Conservation (phyloP, 345 rosid species). For the Gossypium turneri region DNA sequence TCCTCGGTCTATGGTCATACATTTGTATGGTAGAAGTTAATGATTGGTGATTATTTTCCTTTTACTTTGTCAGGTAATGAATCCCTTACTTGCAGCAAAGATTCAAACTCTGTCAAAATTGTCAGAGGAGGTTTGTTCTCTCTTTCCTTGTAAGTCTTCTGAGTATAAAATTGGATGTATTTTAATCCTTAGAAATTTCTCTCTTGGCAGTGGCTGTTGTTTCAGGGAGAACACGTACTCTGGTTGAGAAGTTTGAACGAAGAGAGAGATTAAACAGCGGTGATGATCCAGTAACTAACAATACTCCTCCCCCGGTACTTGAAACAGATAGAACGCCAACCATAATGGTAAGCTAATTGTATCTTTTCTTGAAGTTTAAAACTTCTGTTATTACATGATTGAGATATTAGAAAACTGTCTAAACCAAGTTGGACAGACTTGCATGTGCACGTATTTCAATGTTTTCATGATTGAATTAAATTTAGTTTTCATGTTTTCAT, state of each 20-base stretch:
- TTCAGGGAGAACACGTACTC: slow-evolving; percentile 80
- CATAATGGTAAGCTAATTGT: slow-evolving; percentile 20
- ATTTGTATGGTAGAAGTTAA: slow-evolving; percentile 14
- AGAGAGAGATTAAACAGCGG: slow-evolving; percentile 38
- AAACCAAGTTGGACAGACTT: slow-evolving; percentile 1
- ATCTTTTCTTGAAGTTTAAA: neutral
- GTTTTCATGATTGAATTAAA: neutral
- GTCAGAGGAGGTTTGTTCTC: slow-evolving; percentile 86
- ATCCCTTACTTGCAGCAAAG: slow-evolving; percentile 33
- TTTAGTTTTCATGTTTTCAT: slow-evolving; percentile 11
- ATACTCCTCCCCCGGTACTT: slow-evolving; percentile 2
- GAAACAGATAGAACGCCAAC: slow-evolving; percentile 23
- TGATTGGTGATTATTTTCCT: slow-evolving; percentile 16
- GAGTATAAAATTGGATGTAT: slow-evolving; percentile 7
- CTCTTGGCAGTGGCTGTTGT: slow-evolving; percentile 79
- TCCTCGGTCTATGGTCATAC: neutral
- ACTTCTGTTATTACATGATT: slow-evolving; percentile 15
- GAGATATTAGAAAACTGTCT: neutral
- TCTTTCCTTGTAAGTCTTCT: slow-evolving; percentile 18
- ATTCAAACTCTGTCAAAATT: slow-evolving; percentile 50
- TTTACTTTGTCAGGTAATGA: slow-evolving; percentile 42
- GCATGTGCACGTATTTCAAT: neutral
- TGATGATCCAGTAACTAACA: slow-evolving; percentile 32
- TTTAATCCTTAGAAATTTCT: slow-evolving; percentile 25
- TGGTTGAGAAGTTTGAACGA: slow-evolving; percentile 93